Evolutionary conservation across 768 basidiomycete species (phyloP).

Genomic region (Gloeopeniophorella convolvens): DNA sequence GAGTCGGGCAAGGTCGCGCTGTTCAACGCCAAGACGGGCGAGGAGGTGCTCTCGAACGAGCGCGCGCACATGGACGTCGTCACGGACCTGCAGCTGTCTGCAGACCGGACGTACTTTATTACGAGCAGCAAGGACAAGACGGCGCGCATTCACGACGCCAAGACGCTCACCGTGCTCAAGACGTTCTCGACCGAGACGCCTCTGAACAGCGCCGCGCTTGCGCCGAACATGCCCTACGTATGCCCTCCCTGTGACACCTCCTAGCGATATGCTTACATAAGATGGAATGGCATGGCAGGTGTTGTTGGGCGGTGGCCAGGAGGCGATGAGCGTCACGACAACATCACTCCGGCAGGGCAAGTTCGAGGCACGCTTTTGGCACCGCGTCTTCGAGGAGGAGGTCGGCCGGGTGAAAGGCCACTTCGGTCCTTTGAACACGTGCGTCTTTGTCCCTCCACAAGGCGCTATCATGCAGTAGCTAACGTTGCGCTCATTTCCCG

Average conservation of each 20-base stretch:
- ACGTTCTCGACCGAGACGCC: conserved; percentile 92
- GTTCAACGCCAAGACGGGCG: conserved; percentile 83
- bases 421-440: conserved; percentile 97
- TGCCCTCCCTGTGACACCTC: conserved; percentile 19
- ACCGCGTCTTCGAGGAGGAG: conserved; percentile 94
- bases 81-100: conserved; percentile 88
- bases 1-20: conserved; percentile 93
- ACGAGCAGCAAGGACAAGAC: conserved; percentile 97
- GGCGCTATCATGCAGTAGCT: neutral
- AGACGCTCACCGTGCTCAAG: conserved; percentile 85
- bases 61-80: conserved; percentile 82
- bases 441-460: conserved; percentile 30
- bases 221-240: conserved; percentile 81
- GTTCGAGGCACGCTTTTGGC: conserved; percentile 98
- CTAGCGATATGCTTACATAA: neutral
- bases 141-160: conserved; percentile 88
- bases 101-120: conserved; percentile 90
- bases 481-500: conserved; percentile 4
- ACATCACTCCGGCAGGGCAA: conserved; percentile 92
- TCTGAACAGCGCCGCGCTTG: conserved; percentile 86
- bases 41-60: conserved; percentile 78
- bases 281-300: conserved; percentile 49
- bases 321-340: conserved; percentile 95
- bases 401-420: conserved; percentile 96
- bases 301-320: conserved; percentile 93